A percentile compares a stretch with the other conserved stretches of the same genome.
Evolutionary conservation across 2,329 filamentous ascomycete genomes (phyloP).

Genomic region (Talaromyces sp.): DNA sequence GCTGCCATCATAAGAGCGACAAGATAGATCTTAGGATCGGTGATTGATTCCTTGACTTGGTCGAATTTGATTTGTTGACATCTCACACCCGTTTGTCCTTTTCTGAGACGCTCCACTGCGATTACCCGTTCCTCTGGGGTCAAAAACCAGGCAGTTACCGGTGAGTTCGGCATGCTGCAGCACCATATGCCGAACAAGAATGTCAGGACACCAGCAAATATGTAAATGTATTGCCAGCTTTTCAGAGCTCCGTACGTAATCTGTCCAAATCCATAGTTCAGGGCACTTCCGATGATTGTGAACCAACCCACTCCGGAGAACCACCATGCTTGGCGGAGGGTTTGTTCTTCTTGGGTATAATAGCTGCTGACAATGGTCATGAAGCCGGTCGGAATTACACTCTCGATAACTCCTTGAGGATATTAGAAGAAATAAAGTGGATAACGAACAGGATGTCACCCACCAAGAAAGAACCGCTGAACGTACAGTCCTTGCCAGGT

Average conservation of each 20-base stretch:
- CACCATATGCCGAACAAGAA: conserved; percentile 67
- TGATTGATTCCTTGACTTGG: conserved; percentile 61
- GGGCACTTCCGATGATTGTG: conserved; percentile 63
- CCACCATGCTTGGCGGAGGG: conserved; percentile 68
- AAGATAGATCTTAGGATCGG: conserved; percentile 66
- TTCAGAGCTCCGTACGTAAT: conserved; percentile 57
- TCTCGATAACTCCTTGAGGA: conserved; percentile 57
- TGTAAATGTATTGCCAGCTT: conserved; percentile 72
- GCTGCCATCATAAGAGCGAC: conserved; percentile 69
- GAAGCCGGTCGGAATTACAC: conserved; percentile 67
- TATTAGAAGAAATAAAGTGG: background rate
- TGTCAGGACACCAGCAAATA: conserved; percentile 65
- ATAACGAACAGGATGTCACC: background rate
- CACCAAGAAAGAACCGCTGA: conserved; percentile 63
- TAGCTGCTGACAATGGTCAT: conserved; percentile 65
- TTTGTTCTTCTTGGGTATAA: conserved; percentile 68
- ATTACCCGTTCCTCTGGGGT: conserved; percentile 64
- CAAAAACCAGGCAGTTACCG: conserved; percentile 70
- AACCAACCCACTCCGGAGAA: conserved; percentile 61
- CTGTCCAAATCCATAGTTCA: conserved; percentile 71
- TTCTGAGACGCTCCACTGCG: conserved; percentile 64
- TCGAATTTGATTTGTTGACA: conserved; percentile 62
- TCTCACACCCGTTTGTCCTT: conserved; percentile 65
- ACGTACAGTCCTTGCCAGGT: conserved; percentile 65
- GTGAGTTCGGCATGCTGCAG: conserved; percentile 67